A percentile compares a stretch with the other conserved stretches of the same genome.
Evolutionary conservation across 129 eudicot species (phyloP).

Genomic region (Chrysanthemum lavandulifolium): DNA sequence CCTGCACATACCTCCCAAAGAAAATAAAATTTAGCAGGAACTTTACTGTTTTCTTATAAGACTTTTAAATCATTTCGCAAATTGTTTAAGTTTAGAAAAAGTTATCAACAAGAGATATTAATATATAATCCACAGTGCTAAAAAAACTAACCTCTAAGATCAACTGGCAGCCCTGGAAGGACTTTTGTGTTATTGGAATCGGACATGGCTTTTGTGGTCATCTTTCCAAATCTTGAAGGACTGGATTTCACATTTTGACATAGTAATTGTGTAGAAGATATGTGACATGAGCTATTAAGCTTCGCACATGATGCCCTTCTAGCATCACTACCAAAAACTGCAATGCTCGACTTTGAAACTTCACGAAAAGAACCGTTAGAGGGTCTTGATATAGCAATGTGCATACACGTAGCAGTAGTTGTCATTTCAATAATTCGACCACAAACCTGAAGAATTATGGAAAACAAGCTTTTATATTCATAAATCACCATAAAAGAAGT

Average conservation of each 20-base stretch:
- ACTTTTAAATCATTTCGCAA: not conserved
- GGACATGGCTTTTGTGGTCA: constrained; percentile 9
- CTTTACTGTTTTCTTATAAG: not conserved
- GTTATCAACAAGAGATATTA: not conserved
- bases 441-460: not conserved
- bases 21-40: not conserved
- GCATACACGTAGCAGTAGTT: not conserved
- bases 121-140: not conserved
- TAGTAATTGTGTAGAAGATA: not conserved
- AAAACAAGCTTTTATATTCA: not conserved
- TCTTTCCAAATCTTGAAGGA: not conserved
- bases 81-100: not conserved
- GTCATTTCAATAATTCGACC: not conserved
- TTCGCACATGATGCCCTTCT: not conserved
- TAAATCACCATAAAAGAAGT: not conserved
- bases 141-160: not conserved
- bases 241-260: not conserved
- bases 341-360: not conserved
- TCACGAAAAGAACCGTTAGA: not conserved
- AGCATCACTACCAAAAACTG: not conserved
- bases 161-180: constrained; percentile 11
- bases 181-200: not conserved
- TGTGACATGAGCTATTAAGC: not conserved
- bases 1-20: constrained; percentile 40
- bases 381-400: constrained; percentile 7